A percentile compares a stretch with the other conserved stretches of the same genome.
Conservation (phyloP, 208 protist genomes). For the Leptomonas seymouri region DNA sequence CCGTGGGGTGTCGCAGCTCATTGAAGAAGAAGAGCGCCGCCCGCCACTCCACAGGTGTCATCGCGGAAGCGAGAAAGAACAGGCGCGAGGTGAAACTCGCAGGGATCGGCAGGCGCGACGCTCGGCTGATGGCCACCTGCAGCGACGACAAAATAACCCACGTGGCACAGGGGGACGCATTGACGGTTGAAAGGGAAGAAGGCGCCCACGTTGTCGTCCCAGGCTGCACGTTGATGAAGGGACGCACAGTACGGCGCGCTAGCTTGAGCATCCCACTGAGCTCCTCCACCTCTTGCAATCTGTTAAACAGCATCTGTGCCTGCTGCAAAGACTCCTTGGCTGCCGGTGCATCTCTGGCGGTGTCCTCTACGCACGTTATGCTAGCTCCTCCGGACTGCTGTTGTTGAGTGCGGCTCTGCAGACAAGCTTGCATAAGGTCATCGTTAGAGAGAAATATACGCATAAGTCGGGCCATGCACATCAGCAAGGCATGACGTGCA, state of each 20-base stretch:
- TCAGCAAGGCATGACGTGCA: slow-evolving; percentile 9
- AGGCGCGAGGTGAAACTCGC: slow-evolving; percentile 52
- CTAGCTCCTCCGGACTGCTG: not conserved
- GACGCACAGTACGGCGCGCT: slow-evolving; percentile 13
- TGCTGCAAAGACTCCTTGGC: not conserved
- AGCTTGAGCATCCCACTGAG: slow-evolving; percentile 22
- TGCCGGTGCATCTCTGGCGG: not conserved
- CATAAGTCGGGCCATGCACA: slow-evolving; percentile 20
- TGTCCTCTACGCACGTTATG: not conserved
- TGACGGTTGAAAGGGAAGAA: not conserved
- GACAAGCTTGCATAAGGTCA: slow-evolving; percentile 6
- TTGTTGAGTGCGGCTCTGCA: not conserved
- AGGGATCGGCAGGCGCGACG: slow-evolving; percentile 49
- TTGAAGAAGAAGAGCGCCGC: slow-evolving; percentile 64
- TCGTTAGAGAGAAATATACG: slow-evolving; percentile 19
- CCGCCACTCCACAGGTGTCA: slow-evolving; percentile 39
- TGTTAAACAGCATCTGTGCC: slow-evolving; percentile 28
- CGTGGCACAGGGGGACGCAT: slow-evolving; percentile 3
- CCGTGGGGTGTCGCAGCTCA: slow-evolving; percentile 45
- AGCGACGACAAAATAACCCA: slow-evolving; percentile 41
- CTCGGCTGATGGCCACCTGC: slow-evolving; percentile 36
- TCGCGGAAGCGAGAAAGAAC: slow-evolving; percentile 30
- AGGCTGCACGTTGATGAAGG: not conserved
- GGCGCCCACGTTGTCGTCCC: not conserved
- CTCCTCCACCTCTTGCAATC: slow-evolving; percentile 29